phyloP scores from a whole-genome alignment of 345 rosid species.

The Isatis tinctoria region DNA sequence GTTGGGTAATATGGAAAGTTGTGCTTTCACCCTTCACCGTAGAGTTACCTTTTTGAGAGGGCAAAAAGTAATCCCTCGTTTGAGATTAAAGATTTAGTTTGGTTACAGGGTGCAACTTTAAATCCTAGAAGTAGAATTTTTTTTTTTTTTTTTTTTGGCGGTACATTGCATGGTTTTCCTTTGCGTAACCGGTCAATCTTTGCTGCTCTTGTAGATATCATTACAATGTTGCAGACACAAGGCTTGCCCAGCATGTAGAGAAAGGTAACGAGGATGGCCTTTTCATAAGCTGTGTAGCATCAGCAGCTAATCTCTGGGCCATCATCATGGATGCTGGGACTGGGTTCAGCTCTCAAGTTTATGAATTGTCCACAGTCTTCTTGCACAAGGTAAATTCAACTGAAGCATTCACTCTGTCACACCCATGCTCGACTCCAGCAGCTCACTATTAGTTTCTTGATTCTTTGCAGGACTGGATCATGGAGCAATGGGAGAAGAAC shows the following conservation, averaged over 20 bases:
- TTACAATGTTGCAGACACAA: conserved; percentile 80
- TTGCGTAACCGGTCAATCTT: conserved; percentile 5
- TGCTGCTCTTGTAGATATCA: conserved; percentile 64
- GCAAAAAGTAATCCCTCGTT: too few relatives aligned
- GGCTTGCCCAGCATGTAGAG: conserved; percentile 78
- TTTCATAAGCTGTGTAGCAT: conserved; percentile 83
- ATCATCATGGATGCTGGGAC: conserved; percentile 98
- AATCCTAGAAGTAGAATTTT: not conserved
- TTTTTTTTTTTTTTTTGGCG: not conserved
- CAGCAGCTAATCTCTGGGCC: conserved; percentile 92
- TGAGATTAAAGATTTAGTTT: not conserved
- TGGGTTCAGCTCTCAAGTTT: conserved; percentile 80
- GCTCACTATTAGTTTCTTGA: conserved; percentile 11
- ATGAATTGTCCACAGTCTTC: conserved; percentile 76
- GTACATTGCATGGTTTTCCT: not conserved
- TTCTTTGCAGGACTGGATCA: conserved; percentile 82
- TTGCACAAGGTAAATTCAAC: conserved; percentile 70
- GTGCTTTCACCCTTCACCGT: not conserved
- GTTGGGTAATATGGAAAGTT: not conserved
- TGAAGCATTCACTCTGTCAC: not conserved
- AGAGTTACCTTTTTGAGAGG: too few relatives aligned
- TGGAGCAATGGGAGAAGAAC: conserved; percentile 98
- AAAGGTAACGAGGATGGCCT: conserved; percentile 95
- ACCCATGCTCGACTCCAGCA: conserved; percentile 1
- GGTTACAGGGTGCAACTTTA: not conserved